Conservation (phyloP, 345 rosid species). For the Eucalyptus regnans region DNA sequence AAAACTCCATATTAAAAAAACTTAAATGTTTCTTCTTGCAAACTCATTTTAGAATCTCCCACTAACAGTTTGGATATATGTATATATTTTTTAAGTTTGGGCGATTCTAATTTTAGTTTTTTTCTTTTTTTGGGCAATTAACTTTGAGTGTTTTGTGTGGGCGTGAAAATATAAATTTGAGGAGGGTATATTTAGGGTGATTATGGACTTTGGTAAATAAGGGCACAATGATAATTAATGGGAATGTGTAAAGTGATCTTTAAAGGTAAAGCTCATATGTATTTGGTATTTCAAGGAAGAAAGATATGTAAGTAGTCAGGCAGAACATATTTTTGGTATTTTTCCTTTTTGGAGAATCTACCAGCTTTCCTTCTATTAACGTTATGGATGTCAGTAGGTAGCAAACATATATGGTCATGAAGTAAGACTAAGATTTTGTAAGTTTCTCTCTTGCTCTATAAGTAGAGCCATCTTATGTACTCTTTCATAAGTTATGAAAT, state of each 20-base stretch:
- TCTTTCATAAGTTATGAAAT: neutral
- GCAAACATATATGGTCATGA: neutral
- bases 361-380: neutral
- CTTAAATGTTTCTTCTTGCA: neutral
- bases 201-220: neutral
- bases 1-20: neutral
- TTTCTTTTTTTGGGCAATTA: neutral
- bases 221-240: neutral
- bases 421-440: neutral
- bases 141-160: neutral
- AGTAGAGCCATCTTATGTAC: neutral
- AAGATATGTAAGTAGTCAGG: neutral
- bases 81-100: neutral
- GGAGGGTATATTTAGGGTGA: neutral
- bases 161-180: neutral
- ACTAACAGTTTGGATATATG: neutral
- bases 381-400: neutral
- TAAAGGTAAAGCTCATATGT: neutral
- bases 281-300: neutral
- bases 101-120: neutral
- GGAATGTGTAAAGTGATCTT: neutral
- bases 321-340: neutral
- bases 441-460: neutral
- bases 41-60: neutral
- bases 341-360: neutral